Evolutionary conservation across 2,329 filamentous ascomycete species (phyloP), one percentile per base, ranked within the genome.

Genomic region (Amauroascus niger): DNA sequence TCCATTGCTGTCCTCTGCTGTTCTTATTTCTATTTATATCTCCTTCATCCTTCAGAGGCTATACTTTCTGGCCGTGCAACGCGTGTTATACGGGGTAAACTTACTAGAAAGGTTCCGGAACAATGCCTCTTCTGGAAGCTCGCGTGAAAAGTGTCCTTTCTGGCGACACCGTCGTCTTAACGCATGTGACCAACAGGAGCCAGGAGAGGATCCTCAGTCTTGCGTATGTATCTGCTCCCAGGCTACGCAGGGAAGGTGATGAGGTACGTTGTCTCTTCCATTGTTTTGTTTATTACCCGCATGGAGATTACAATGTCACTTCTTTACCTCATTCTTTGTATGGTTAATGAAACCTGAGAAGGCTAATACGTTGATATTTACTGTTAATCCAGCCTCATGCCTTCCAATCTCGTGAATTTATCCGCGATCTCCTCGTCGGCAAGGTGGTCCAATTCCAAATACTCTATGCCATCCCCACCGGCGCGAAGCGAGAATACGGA

Each of bases 141-240:
- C 86, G 83, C 65, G 90, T 97, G 72, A 98, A 98, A 79, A 88
- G 86, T 69, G 88, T 95, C 62, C 76, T 94, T 65, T 96, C 90
- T 65, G 93, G 93, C 65, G 93, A 97, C 76, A 95, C 90, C 26
- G 74, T 97, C 63, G 77, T 97, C 60, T 76, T 97, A 65, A 82
- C 84, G 63, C 88, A 87, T 71, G 78, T 87, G 67, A 84, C 83
- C 70, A 90, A 94, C 68, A 85, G 87, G 33, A 78, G 81, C 60
- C 81, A 85, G 70, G 93, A 97, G 75, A 86, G 88, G 64, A 87
- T 80, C 50, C 79, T 98, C 63, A 95, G 89, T 65, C 78, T 98
- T 60, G 93, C 93, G 63, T 97, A 89, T 72, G 89, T 97, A 61
- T 86, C 84, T 55, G 89, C 90, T 48, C 93, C 93, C 2, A 84